Evolutionary conservation across 352 stramenopile species (phyloP).

Genomic region (Elongisporangium undulatum): DNA sequence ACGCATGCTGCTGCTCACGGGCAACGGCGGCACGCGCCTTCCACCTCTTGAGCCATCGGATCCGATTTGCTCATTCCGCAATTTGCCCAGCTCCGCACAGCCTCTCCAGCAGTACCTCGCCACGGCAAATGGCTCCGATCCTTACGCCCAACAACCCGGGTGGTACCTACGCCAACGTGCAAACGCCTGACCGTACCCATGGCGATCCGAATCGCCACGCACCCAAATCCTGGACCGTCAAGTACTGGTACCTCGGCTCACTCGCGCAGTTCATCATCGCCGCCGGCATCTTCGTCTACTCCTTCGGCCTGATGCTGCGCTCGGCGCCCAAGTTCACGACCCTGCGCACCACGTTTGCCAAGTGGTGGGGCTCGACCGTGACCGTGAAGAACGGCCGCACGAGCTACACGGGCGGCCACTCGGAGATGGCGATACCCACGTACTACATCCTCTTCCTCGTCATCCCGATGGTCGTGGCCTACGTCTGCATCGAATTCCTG

Average conservation of each 20-base stretch:
- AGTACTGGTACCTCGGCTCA: constrained; percentile 10
- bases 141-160: background rate
- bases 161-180: background rate
- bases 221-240: background rate
- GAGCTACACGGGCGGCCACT: background rate
- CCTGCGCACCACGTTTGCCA: background rate
- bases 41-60: too few relatives aligned
- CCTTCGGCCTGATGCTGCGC: constrained; percentile 9
- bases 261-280: constrained; percentile 2
- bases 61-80: background rate
- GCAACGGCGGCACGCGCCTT: background rate
- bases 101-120: background rate
- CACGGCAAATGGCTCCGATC: background rate
- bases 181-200: background rate
- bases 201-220: background rate
- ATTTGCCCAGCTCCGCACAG: background rate
- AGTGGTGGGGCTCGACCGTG: background rate
- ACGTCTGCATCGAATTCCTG: constrained; percentile 19
- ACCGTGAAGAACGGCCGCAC: background rate
- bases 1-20: too few relatives aligned
- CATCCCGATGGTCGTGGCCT: constrained; percentile 11
- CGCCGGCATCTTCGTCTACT: constrained; percentile 19
- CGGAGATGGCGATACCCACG: constrained; percentile 19
- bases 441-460: constrained; percentile 27
- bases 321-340: background rate